Conservation (phyloP, 257 asterid species). For the Plantago major region DNA sequence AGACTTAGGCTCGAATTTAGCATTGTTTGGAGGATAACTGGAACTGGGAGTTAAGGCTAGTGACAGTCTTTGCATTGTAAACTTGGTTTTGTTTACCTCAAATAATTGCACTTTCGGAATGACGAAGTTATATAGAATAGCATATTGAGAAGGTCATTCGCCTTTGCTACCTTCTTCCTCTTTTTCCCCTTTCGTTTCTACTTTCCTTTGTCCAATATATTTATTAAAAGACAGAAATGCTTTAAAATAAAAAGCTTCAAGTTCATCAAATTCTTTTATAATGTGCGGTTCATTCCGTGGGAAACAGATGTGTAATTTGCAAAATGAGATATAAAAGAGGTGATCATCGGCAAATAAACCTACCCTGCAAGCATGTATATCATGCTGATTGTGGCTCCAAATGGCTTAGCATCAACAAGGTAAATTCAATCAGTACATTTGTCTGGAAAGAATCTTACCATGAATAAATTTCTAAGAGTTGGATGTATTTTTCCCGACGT, state of each 20-base stretch:
- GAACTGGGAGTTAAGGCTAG: neutral
- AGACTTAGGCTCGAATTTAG: too few relatives aligned
- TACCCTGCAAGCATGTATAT: slow-evolving; percentile 87
- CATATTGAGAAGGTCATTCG: too few relatives aligned
- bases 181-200: too few relatives aligned
- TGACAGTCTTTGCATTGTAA: neutral
- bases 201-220: too few relatives aligned
- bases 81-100: neutral
- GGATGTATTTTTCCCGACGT: slow-evolving; percentile 43
- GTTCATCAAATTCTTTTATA: too few relatives aligned
- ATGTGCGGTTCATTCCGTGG: slow-evolving; percentile 8
- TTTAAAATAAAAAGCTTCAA: too few relatives aligned
- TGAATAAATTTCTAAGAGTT: slow-evolving; percentile 10
- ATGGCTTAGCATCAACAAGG: slow-evolving; percentile 95
- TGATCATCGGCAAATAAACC: slow-evolving; percentile 57
- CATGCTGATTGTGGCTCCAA: slow-evolving; percentile 80
- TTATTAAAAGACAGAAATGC: too few relatives aligned
- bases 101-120: too few relatives aligned
- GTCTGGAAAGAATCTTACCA: neutral
- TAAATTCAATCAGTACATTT: slow-evolving; percentile 16
- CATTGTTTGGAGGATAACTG: too few relatives aligned
- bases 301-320: slow-evolving; percentile 79
- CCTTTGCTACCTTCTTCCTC: too few relatives aligned
- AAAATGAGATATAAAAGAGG: slow-evolving; percentile 90
- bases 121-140: too few relatives aligned